These are phyloP conservation scores for Oenanthe javanica DNA, from an alignment of 140 eudicot species.

Conservation along the genomic window DNA sequence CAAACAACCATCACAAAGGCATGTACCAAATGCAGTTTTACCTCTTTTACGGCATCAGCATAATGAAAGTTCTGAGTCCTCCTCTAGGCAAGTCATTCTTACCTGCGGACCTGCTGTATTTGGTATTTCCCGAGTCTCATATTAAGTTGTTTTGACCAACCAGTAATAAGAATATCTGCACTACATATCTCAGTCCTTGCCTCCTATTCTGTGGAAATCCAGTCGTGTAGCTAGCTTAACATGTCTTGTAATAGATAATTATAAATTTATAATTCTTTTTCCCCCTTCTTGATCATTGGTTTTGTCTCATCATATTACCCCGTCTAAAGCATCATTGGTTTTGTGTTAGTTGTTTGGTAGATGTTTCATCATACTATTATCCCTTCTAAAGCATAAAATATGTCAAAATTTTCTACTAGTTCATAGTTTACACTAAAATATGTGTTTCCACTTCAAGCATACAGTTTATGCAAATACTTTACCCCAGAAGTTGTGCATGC, in stretches of 20 bases:
- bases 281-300: too few species aligned
- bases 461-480: too few species aligned
- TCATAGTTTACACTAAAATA: too few species aligned
- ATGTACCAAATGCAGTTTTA: conserved; percentile 54
- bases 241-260: neutral
- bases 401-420: too few species aligned
- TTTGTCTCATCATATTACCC: too few species aligned
- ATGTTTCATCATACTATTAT: neutral
- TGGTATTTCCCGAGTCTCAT: neutral
- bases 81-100: conserved; percentile 51
- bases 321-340: neutral
- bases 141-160: neutral
- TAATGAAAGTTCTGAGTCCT: conserved; percentile 80
- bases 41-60: conserved; percentile 69
- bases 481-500: too few species aligned
- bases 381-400: neutral
- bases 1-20: conserved; percentile 48
- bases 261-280: neutral
- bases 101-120: neutral
- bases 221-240: neutral
- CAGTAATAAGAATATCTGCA: neutral
- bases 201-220: neutral
- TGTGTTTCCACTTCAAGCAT: too few species aligned
- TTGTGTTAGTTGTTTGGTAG: neutral
- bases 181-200: neutral